Percentiles rank a stretch among this genome's conserved stretches.
Conservation (phyloP, 23 red algal species). For the Gracilaria domingensis region DNA sequence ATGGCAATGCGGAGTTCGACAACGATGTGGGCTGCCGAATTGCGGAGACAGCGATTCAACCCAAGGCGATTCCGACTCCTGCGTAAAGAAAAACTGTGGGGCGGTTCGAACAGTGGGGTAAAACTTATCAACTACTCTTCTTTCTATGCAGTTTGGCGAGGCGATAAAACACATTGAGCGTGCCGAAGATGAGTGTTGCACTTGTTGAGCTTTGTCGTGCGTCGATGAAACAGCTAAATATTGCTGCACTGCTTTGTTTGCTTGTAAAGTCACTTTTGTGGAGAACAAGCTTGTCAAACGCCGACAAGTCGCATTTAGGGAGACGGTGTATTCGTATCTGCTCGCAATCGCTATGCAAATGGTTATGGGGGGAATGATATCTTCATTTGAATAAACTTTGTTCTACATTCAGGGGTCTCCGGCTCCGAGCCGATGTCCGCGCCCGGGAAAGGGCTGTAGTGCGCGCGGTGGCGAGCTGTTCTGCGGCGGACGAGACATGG, state of each 20-base stretch:
- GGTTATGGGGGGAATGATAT: not conserved
- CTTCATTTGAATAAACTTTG: not conserved
- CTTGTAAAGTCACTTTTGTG: constrained; percentile 18
- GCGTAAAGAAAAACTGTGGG: constrained; percentile 7
- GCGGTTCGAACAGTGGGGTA: too few species aligned
- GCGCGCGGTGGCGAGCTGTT: constrained; percentile 4
- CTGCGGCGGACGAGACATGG: constrained; percentile 20
- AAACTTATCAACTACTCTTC: constrained; percentile 19
- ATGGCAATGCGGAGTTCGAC: constrained; percentile 15
- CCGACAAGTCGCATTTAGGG: not conserved
- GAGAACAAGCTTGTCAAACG: not conserved
- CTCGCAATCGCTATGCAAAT: not conserved
- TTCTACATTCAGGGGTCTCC: constrained; percentile 25
- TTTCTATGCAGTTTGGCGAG: too few species aligned
- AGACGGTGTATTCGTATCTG: not conserved
- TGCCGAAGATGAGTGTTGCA: not conserved
- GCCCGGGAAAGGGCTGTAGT: constrained; percentile 43
- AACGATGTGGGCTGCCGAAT: constrained; percentile 3
- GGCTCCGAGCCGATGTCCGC: constrained; percentile 48
- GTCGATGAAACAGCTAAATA: not conserved
- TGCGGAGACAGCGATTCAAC: not conserved
- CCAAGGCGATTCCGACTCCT: constrained; percentile 23
- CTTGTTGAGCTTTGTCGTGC: not conserved
- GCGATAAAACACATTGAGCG: not conserved
- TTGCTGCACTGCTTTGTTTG: not conserved